Evolutionary conservation across 352 stramenopile genomes (phyloP).

Genomic region (Plasmopara halstedii): DNA sequence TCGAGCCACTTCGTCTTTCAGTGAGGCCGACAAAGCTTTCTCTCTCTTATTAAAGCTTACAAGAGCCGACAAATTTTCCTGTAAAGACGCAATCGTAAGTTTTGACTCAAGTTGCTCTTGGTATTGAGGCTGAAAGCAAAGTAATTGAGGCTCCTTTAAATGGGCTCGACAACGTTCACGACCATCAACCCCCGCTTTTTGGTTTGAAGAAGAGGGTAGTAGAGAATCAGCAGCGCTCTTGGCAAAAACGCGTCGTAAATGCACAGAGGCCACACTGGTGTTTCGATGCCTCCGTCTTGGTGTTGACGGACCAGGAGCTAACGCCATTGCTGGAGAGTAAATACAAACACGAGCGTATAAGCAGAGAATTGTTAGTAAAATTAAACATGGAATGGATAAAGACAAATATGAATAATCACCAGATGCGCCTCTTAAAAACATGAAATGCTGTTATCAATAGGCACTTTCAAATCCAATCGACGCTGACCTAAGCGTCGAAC

Average conservation of each 20-base stretch:
- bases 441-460: too few relatives aligned
- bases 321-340: slow-evolving; percentile 7
- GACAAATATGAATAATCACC: too few relatives aligned
- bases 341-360: too few relatives aligned
- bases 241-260: slow-evolving; percentile 14
- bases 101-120: slow-evolving; percentile 28
- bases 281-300: slow-evolving; percentile 11
- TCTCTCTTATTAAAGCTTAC: slow-evolving; percentile 39
- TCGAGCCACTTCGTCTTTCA: slow-evolving; percentile 31
- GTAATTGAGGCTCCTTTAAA: slow-evolving; percentile 7
- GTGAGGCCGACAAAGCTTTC: slow-evolving; percentile 29
- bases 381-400: too few relatives aligned
- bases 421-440: too few relatives aligned
- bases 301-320: slow-evolving; percentile 11
- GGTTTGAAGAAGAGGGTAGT: slow-evolving; percentile 5
- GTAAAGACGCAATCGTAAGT: slow-evolving; percentile 23
- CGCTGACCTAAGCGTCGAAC: too few relatives aligned
- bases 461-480: too few relatives aligned
- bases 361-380: too few relatives aligned
- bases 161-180: not conserved
- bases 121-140: slow-evolving; percentile 18
- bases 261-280: slow-evolving; percentile 14
- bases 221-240: slow-evolving; percentile 1
- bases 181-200: slow-evolving; percentile 7
- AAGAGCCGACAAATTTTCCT: slow-evolving; percentile 42